Evolutionary conservation across 2,329 filamentous ascomycete species (phyloP), one percentile per base, ranked within the genome.

Genomic region (Colletotrichum sansevieriae): DNA sequence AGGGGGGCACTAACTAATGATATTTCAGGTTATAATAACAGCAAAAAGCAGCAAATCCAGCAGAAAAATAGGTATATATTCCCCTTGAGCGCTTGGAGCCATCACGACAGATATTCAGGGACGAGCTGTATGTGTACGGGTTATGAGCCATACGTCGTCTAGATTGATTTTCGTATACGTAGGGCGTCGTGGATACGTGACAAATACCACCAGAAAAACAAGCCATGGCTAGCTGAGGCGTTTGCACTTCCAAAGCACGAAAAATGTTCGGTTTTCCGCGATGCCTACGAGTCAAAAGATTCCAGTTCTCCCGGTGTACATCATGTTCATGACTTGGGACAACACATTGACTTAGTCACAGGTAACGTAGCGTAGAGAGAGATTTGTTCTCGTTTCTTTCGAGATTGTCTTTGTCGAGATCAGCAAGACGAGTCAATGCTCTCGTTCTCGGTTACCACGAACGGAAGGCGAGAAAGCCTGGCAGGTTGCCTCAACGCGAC

Each of bases 381-480:
- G 10, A 12, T 9, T 37, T 22, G 18, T n/a, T 33, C n/a, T 44
- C 15, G 39, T 22, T 29, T 7, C 6, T 57, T 43, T 18, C 43
- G 13, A n/a, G 13, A 4, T 44, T 41, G 33, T 59, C 41, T 22
- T 46, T 59, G 13, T 49, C 3, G 29, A 11, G 33, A 60, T 39
- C 18, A 9, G 44, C 35, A 43, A 22, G 35, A 43, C 58, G 58
- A 62, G 58, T 62, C 47, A 62, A 62, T 18, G 8, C 11, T 20
- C 49, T 60, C 43, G 63, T 37, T 52, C 37, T 65, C 55, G 55
- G 12, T 51, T 44, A 25, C 12, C 35, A 35, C 8, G n/a, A 11
- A 43, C 11, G 33, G n/a, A 3, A 51, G 20, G 29, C 35, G 33
- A 39, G 9, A 46, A 62, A 18, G 18, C 59, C 44, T 62, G 59